Evolutionary conservation across 2,329 filamentous ascomycete species (phyloP), one percentile per base, ranked within the genome.

Genomic region (Bipolaris oryzae): DNA sequence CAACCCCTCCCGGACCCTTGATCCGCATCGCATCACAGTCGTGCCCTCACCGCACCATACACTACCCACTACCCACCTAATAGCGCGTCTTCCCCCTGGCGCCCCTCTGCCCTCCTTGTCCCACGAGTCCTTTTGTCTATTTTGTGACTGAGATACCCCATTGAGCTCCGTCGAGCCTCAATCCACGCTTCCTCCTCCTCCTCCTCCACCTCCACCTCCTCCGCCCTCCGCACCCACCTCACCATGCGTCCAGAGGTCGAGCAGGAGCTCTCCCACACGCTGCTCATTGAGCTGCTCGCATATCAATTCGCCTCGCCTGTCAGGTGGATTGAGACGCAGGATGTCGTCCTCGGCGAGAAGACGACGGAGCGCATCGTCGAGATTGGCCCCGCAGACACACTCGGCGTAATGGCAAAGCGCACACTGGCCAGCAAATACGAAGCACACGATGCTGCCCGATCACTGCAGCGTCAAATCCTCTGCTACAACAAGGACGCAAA

Each of bases 401-500:
- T 99, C 34, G 94, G 94, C 75, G 93, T 92, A 56, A 99, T 99
- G 95, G 95, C 95, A 64, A 96, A 93, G 84, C 87, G 94, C 70
- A 99, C 95, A 51, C 81, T 99, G 61, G 92, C 93, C 59, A 93
- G 92, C 75, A 98, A 98, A 80, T 99, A 98, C 79, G 95, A 99
- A 83, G 93, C 94, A 62, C 96, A 97, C 80, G 95, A 99, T 80
- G 95, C 95, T 54, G 95, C 95, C 60, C 94, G 94, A 73, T 97
- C 94, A 7, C 89, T 98, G 41, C 93, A 97, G 80, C 88, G 95
- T 76, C 94, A 98, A 78, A 97, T 99, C 76, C 86, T 99, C 55
- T 98, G 95, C 84, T 99, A 98, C 83, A 98, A 96, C 84, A 99
- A 99, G 79, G 95, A 99, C 74, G 90, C 92, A 54, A 98, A 97